These are phyloP conservation scores for Brassica carinata DNA, from an alignment of 345 rosid species.

Conservation along the genomic window DNA sequence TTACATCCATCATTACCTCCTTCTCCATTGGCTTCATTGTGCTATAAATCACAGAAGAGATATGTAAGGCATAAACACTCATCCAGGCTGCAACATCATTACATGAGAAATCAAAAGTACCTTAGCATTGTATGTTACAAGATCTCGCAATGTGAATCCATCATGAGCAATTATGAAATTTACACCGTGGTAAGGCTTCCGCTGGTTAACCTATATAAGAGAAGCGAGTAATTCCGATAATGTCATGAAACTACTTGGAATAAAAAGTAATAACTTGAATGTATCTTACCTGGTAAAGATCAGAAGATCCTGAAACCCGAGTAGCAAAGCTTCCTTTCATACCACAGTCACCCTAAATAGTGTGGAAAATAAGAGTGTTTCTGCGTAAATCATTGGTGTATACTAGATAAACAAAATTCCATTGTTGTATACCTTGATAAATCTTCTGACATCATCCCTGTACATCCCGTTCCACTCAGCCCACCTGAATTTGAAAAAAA, in stretches of 20 bases:
- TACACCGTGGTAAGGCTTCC: constrained; percentile 86
- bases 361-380: constrained; percentile 18
- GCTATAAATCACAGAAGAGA: constrained; percentile 50
- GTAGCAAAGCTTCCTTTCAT: constrained; percentile 91
- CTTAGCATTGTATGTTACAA: constrained; percentile 85
- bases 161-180: constrained; percentile 91
- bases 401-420: not conserved
- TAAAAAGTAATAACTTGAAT: not conserved
- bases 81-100: constrained; percentile 13
- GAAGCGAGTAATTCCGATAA: not conserved
- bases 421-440: constrained; percentile 65
- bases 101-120: constrained; percentile 42
- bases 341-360: constrained; percentile 79
- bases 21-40: constrained; percentile 97
- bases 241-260: constrained; percentile 7
- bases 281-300: constrained; percentile 65
- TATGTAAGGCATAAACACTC: constrained; percentile 12
- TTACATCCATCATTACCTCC: constrained; percentile 93
- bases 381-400: not conserved
- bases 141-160: constrained; percentile 88
- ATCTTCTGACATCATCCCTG: constrained; percentile 82
- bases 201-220: constrained; percentile 64
- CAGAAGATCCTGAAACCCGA: constrained; percentile 88
- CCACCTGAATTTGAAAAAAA: constrained; percentile 63
- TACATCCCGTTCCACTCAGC: constrained; percentile 98